These are phyloP conservation scores for Astrothelium subdiscretum DNA, from an alignment of 495 filamentous ascomycete genomes.

Conservation along the genomic window DNA sequence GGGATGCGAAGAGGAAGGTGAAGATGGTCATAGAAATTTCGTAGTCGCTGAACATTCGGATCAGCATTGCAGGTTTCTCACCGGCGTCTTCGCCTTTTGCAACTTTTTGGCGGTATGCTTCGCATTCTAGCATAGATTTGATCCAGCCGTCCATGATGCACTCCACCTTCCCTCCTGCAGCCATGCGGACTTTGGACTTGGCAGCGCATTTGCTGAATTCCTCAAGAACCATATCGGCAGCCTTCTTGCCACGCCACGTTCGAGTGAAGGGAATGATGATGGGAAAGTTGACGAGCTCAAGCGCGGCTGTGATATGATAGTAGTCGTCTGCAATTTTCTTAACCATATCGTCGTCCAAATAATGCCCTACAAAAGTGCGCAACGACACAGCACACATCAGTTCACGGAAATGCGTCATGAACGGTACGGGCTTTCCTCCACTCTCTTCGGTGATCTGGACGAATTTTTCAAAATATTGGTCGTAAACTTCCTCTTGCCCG, in stretches of 20 bases:
- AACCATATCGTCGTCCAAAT: conserved; percentile 76
- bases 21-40: conserved; percentile 94
- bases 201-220: conserved; percentile 88
- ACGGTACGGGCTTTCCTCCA: conserved; percentile 61
- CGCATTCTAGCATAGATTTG: conserved; percentile 69
- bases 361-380: conserved; percentile 93
- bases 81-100: conserved; percentile 50
- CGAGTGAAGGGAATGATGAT: conserved; percentile 93
- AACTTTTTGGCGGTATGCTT: conserved; percentile 61
- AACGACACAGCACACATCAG: conserved; percentile 90
- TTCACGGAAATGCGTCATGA: conserved; percentile 90
- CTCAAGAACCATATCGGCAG: conserved; percentile 78
- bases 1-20: conserved; percentile 95
- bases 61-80: conserved; percentile 68
- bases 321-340: conserved; percentile 97
- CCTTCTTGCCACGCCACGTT: conserved; percentile 96
- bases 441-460: conserved; percentile 59
- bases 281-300: conserved; percentile 97
- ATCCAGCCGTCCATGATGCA: conserved; percentile 97
- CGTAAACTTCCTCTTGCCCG: conserved; percentile 84
- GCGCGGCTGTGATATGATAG: conserved; percentile 87
- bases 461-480: conserved; percentile 72
- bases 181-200: conserved; percentile 87
- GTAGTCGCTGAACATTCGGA: conserved; percentile 80
- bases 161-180: conserved; percentile 70